Conservation (phyloP, 495 filamentous ascomycete species). For the Daldinia caldariorum region DNA sequence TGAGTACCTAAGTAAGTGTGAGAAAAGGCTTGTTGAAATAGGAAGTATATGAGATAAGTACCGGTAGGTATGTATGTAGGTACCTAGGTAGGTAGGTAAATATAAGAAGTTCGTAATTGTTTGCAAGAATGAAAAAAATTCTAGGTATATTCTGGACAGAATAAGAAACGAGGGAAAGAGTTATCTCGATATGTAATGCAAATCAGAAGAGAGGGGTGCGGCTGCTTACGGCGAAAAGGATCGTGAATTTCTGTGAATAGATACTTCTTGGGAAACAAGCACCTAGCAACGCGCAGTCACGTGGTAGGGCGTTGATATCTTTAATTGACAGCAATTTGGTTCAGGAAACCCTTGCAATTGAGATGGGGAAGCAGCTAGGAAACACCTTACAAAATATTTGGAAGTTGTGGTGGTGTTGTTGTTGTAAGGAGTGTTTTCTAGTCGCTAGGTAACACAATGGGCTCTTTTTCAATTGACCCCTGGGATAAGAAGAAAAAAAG, state of each 20-base stretch:
- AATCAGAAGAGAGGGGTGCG: not conserved
- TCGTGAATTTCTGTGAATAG: conserved; percentile 11
- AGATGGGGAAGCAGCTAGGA: not conserved
- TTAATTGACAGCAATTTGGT: not conserved
- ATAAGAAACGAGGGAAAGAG: not conserved
- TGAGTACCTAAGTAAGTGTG: not conserved
- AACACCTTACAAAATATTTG: not conserved
- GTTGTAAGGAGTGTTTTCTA: not conserved
- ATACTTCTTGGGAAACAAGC: not conserved
- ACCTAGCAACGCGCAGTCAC: not conserved
- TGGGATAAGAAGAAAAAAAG: not conserved
- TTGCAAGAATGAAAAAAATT: not conserved
- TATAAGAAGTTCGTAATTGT: not conserved
- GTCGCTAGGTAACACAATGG: not conserved
- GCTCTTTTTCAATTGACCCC: not conserved
- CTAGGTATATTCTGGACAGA: not conserved
- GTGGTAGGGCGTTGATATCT: not conserved
- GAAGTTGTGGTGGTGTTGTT: not conserved
- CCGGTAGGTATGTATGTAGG: not conserved
- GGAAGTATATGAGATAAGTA: not conserved
- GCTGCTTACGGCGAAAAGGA: not conserved
- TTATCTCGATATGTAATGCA: not conserved
- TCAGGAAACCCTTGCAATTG: not conserved
- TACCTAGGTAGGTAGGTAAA: not conserved
- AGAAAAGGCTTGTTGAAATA: not conserved